phyloP scores from a whole-genome alignment of 1,284 basidiomycete species.

The Spongiforma sp. region DNA sequence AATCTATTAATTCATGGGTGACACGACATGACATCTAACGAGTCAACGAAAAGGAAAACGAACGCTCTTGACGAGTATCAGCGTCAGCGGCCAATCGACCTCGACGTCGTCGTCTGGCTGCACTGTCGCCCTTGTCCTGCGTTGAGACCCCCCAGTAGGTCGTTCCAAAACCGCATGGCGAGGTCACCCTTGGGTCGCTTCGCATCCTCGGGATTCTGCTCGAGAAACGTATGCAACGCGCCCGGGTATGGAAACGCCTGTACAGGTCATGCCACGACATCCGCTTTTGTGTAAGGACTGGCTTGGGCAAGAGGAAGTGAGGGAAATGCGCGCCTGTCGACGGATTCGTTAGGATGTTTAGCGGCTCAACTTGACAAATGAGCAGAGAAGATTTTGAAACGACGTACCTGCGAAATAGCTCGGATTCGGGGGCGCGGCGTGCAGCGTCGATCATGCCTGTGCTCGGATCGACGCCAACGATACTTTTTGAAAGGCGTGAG shows the following conservation, averaged over 20 bases:
- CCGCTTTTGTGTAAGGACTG: constrained; percentile 65
- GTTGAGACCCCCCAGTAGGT: constrained; percentile 51
- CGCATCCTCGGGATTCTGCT: constrained; percentile 66
- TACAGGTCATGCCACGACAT: too few relatives aligned
- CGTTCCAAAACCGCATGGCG: too few relatives aligned
- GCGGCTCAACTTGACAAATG: neutral
- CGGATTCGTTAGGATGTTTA: too few relatives aligned
- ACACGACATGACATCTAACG: too few relatives aligned
- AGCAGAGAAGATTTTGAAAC: too few relatives aligned
- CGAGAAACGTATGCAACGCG: constrained; percentile 73
- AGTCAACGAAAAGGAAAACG: too few relatives aligned
- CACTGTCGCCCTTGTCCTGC: constrained; percentile 38
- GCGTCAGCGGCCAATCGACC: constrained; percentile 78
- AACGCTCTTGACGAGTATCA: constrained; percentile 65
- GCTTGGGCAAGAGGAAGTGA: too few relatives aligned
- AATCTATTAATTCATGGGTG: too few relatives aligned
- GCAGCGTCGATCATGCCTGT: constrained; percentile 76
- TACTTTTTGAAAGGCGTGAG: constrained; percentile 63
- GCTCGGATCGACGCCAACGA: constrained; percentile 79
- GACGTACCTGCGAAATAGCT: constrained; percentile 29
- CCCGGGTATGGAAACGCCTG: constrained; percentile 75
- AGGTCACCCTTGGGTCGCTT: constrained; percentile 60
- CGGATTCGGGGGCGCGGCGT: constrained; percentile 42
- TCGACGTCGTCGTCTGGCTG: constrained; percentile 53
- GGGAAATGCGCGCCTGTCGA: constrained; percentile 45